Evolutionary conservation across 2,329 filamentous ascomycete species (phyloP).

Genomic region (Nannizziopsis barbatae): DNA sequence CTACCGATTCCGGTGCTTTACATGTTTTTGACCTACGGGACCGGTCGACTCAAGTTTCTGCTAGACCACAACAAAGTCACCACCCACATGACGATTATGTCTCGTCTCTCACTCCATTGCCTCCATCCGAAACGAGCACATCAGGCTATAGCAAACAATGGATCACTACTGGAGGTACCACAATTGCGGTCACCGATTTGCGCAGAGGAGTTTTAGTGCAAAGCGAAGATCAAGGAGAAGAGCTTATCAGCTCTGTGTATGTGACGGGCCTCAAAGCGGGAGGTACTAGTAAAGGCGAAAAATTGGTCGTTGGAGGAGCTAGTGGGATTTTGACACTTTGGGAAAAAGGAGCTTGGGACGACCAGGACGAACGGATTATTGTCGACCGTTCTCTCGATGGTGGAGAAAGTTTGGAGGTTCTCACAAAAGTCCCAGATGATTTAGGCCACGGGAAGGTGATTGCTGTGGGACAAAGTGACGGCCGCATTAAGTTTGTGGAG

Average conservation of each 20-base stretch:
- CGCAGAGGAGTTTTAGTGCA: conserved; percentile 74
- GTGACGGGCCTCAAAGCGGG: conserved; percentile 62
- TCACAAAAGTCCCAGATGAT: conserved; percentile 59
- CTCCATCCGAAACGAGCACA: conserved; percentile 66
- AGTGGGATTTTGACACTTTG: conserved; percentile 80
- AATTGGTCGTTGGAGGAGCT: conserved; percentile 64
- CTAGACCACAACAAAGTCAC: conserved; percentile 65
- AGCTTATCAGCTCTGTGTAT: conserved; percentile 70
- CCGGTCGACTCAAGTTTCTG: conserved; percentile 42
- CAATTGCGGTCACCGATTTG: conserved; percentile 79
- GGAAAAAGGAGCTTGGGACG: conserved; percentile 91
- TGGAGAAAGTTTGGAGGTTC: conserved; percentile 70
- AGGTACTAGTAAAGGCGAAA: conserved; percentile 58
- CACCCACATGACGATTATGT: conserved; percentile 88
- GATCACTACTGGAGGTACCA: conserved; percentile 85
- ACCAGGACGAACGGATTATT: conserved; percentile 80
- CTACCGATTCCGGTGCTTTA: conserved; percentile 78
- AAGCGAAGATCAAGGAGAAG: conserved; percentile 91
- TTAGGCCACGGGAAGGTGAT: conserved; percentile 55
- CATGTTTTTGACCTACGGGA: conserved; percentile 76
- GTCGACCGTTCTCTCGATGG: conserved; percentile 53
- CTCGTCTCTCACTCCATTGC: conserved; percentile 73
- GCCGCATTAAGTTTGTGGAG: conserved; percentile 64
- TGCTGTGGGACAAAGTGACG: conserved; percentile 71
- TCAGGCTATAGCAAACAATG: conserved; percentile 89